Conservation (phyloP, 177 flowering plant genomes). For the Vitis hybrid region DNA sequence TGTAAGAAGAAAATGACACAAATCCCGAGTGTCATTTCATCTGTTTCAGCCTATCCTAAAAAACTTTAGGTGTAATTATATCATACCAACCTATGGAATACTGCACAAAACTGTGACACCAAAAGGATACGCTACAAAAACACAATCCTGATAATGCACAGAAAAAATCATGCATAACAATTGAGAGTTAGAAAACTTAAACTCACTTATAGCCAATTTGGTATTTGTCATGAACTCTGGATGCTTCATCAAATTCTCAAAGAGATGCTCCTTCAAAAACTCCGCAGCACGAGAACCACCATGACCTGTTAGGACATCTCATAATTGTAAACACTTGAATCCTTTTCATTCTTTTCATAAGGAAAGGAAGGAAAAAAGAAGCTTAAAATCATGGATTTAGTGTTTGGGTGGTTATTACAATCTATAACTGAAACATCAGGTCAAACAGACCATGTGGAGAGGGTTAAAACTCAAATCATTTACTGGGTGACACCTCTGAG, state of each 20-base stretch:
- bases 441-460: background rate
- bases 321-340: conserved; percentile 1
- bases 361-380: background rate
- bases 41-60: background rate
- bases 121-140: background rate
- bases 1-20: background rate
- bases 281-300: conserved; percentile 98
- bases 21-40: too few relatives aligned
- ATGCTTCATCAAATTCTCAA: conserved; percentile 91
- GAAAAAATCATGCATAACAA: background rate
- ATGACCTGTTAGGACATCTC: conserved; percentile 59
- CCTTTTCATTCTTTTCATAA: background rate
- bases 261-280: conserved; percentile 82
- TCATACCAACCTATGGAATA: background rate
- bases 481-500: background rate
- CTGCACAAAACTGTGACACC: conserved; percentile 12
- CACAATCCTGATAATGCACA: conserved; percentile 1
- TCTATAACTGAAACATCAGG: background rate
- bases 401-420: background rate
- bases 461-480: background rate
- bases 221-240: conserved; percentile 75
- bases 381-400: too few relatives aligned
- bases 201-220: conserved; percentile 87
- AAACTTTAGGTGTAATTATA: background rate
- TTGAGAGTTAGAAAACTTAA: conserved; percentile 8